Base-by-base conservation (phyloP, 331 rosid species). In the Malus hybrid region DNA sequence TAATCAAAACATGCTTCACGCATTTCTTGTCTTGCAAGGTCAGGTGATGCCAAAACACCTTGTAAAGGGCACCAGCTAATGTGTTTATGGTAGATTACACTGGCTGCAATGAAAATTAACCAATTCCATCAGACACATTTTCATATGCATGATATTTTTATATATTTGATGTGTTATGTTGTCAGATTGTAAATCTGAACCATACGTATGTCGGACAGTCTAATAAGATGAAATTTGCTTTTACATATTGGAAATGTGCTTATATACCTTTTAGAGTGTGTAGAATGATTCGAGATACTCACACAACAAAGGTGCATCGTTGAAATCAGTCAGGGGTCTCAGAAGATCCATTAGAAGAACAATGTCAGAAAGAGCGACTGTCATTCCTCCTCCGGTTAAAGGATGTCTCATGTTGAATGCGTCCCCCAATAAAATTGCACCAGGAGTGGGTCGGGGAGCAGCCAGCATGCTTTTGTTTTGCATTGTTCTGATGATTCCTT, bases 391-490 rank as follows among this genome's bases (percentile, higher is more conserved):
- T 12, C 52, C 6, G 52, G 52, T 46, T 46, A 46, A 12, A 12
- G 16, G 52, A 46, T 46, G 52, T 46, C 52, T 46, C 52, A 46
- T 12, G 52, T 46, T 46, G 16, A 46, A 46, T 1, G 52, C 16
- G 5, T 46, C 52, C 52, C 16, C 27, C 89, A 93, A 80, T 29
- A 90, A 70, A 74, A 7, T 19, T 55, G 20, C 11, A 19, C 27
- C 94, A 0, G 94, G 10, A 55, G 61, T 55, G 22, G 24, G 60
- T 7, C 5, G 10, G 8, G 24, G 22, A 19, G 4, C 65, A 2
- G 96, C 96, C 46, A 91, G 85, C 96, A 93, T 90, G 89, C 87
- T 88, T 78, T 82, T 85, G 78, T 87, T 93, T 73, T 92, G 87
- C 97, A 93, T 93, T 27, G 86, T 81, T 76, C 83, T 87, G 44